Evolutionary conservation across 768 basidiomycete species (phyloP).

Genomic region (Tephrocybe rancida): DNA sequence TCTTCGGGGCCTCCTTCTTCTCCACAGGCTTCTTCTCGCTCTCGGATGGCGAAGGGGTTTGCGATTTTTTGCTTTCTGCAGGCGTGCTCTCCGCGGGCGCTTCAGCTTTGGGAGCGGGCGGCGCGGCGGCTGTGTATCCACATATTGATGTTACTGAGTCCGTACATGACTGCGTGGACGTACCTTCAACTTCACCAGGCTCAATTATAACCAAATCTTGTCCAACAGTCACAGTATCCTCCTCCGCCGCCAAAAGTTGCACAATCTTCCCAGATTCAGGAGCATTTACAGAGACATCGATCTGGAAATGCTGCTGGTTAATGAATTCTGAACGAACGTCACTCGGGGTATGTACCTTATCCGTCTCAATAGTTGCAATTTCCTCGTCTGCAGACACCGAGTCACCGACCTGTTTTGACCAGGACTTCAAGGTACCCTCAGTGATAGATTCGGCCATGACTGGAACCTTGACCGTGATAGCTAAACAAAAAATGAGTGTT

Average conservation of each 20-base stretch:
- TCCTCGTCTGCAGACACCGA: conserved; percentile 91
- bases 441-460: conserved; percentile 99
- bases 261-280: conserved; percentile 86
- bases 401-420: conserved; percentile 94
- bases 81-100: conserved; percentile 28
- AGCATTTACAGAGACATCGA: conserved; percentile 96
- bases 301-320: conserved; percentile 49
- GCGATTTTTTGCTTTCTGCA: conserved; percentile 44
- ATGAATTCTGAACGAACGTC: background rate
- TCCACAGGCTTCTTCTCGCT: conserved; percentile 32
- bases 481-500: conserved; percentile 34
- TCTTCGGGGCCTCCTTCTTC: conserved; percentile 37
- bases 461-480: conserved; percentile 91
- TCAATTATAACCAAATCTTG: conserved; percentile 94
- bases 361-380: conserved; percentile 97
- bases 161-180: conserved; percentile 22
- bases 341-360: conserved; percentile 69
- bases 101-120: conserved; percentile 35
- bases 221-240: conserved; percentile 92
- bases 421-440: conserved; percentile 94
- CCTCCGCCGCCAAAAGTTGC: conserved; percentile 85
- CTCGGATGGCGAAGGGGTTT: conserved; percentile 44
- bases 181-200: conserved; percentile 67
- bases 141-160: background rate
- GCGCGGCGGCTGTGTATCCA: conserved; percentile 22